Conservation (phyloP, 1,284 basidiomycete genomes). For the Heterobasidion occidentale region DNA sequence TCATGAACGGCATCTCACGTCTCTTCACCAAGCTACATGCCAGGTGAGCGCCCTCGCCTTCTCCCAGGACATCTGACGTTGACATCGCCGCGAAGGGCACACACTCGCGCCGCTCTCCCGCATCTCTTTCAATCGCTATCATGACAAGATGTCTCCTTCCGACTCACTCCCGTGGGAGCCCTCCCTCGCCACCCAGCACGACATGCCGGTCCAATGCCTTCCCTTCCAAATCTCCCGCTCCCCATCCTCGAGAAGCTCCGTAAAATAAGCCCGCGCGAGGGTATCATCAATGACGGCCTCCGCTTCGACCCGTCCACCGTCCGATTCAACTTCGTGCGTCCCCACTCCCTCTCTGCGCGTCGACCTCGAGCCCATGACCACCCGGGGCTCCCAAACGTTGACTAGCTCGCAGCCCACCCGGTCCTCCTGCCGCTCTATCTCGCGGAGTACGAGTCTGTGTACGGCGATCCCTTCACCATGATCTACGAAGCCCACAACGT, state of each 20-base stretch:
- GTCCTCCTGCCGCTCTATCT: constrained; percentile 35
- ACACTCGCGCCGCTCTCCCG: constrained; percentile 21
- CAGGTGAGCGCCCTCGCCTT: not conserved
- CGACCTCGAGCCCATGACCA: not conserved
- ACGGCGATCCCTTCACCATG: not conserved
- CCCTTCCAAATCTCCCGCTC: not conserved
- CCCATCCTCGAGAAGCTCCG: not conserved
- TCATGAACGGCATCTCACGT: not conserved
- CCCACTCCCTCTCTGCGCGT: constrained; percentile 5
- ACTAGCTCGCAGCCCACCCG: constrained; percentile 34
- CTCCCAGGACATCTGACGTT: not conserved
- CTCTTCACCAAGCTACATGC: not conserved
- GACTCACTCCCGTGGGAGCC: not conserved
- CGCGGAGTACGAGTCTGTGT: constrained; percentile 18
- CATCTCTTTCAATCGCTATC: constrained; percentile 15
- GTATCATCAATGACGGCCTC: not conserved
- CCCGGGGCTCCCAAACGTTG: constrained; percentile 11
- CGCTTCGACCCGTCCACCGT: not conserved
- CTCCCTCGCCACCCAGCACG: constrained; percentile 24
- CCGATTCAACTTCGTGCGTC: constrained; percentile 1
- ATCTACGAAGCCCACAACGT: constrained; percentile 1
- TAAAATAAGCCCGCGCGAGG: not conserved
- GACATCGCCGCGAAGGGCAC: constrained; percentile 12
- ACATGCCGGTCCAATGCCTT: constrained; percentile 2
- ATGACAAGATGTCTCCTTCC: constrained; percentile 1